Percentiles rank a stretch among this genome's conserved stretches.
These are phyloP conservation scores for Papiliotrema nemorosa DNA, from an alignment of 1,284 basidiomycete genomes.

Conservation along the genomic window DNA sequence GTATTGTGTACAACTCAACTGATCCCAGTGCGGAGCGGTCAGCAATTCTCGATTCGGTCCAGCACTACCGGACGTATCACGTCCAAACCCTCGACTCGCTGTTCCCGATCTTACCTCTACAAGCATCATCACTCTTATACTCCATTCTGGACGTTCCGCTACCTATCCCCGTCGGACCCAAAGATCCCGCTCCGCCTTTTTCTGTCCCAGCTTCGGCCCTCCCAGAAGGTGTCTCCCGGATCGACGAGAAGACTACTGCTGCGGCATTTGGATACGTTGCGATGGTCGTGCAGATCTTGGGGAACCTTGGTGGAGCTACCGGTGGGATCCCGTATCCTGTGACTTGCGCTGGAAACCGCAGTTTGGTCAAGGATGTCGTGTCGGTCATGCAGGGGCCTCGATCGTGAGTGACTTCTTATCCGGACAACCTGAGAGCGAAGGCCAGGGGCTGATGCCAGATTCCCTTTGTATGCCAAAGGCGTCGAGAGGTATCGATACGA, in stretches of 20 bases:
- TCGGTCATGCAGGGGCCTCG: slow-evolving; percentile 89
- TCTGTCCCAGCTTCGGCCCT: slow-evolving; percentile 51
- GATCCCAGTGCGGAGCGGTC: slow-evolving; percentile 37
- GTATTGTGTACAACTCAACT: no score
- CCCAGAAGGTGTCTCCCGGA: slow-evolving; percentile 45
- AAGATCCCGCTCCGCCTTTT: slow-evolving; percentile 81
- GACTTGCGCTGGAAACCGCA: slow-evolving; percentile 80
- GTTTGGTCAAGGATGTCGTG: slow-evolving; percentile 82
- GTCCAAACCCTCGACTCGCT: slow-evolving; percentile 72
- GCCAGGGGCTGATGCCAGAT: slow-evolving; percentile 56
- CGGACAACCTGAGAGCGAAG: background rate
- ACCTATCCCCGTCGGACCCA: slow-evolving; percentile 70
- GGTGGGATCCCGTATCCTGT: slow-evolving; percentile 81
- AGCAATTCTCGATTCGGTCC: slow-evolving; percentile 55
- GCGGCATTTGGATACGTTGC: slow-evolving; percentile 84
- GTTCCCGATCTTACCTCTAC: slow-evolving; percentile 82
- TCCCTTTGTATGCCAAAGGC: slow-evolving; percentile 88
- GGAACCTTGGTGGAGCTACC: slow-evolving; percentile 56
- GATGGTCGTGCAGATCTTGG: slow-evolving; percentile 73
- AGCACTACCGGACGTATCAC: slow-evolving; percentile 62
- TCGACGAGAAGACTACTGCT: slow-evolving; percentile 78
- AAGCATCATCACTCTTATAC: slow-evolving; percentile 75
- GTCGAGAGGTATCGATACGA: slow-evolving; percentile 96
- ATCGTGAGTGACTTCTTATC: slow-evolving; percentile 58
- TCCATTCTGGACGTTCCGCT: slow-evolving; percentile 77